A percentile compares a stretch with the other conserved stretches of the same genome.
These are phyloP conservation scores for Candida koratica DNA, from an alignment of 805 yeast genomes.

Conservation along the genomic window DNA sequence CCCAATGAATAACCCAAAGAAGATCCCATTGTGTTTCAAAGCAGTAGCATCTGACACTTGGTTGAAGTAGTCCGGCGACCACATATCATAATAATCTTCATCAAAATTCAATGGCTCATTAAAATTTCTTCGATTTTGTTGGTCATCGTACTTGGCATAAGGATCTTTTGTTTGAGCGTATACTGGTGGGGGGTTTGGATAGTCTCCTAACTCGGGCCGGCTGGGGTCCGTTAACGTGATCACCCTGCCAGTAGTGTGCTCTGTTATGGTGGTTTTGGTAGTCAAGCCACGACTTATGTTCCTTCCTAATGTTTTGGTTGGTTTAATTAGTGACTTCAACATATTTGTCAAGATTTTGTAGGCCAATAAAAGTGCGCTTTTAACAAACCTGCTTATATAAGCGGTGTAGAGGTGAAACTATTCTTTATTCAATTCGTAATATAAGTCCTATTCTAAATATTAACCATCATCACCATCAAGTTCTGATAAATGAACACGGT, in stretches of 20 bases:
- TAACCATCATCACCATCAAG: too few species aligned
- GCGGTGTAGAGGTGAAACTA: too few species aligned
- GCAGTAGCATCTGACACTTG: constrained; percentile 60
- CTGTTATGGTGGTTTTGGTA: constrained; percentile 36
- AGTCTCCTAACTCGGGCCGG: constrained; percentile 49
- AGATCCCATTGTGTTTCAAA: constrained; percentile 49
- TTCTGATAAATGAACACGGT: too few species aligned
- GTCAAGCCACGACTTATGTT: constrained; percentile 23
- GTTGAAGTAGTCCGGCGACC: constrained; percentile 80
- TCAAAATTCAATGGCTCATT: constrained; percentile 68
- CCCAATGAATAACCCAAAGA: constrained; percentile 37
- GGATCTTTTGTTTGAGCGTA: constrained; percentile 69
- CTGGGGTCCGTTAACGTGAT: constrained; percentile 40
- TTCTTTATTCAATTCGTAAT: too few species aligned
- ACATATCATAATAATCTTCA: constrained; percentile 72
- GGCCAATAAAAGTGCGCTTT: constrained; percentile 11
- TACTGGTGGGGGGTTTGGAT: constrained; percentile 56
- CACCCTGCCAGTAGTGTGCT: constrained; percentile 36
- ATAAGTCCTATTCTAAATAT: too few species aligned
- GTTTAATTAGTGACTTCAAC: constrained; percentile 7
- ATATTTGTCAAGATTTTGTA: constrained; percentile 7
- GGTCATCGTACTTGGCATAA: constrained; percentile 70
- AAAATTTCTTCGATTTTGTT: constrained; percentile 73
- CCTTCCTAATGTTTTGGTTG: neutral
- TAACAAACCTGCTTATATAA: too few species aligned